These are phyloP conservation scores for Tylopilus balloui DNA, from an alignment of 768 basidiomycete species.

Conservation along the genomic window DNA sequence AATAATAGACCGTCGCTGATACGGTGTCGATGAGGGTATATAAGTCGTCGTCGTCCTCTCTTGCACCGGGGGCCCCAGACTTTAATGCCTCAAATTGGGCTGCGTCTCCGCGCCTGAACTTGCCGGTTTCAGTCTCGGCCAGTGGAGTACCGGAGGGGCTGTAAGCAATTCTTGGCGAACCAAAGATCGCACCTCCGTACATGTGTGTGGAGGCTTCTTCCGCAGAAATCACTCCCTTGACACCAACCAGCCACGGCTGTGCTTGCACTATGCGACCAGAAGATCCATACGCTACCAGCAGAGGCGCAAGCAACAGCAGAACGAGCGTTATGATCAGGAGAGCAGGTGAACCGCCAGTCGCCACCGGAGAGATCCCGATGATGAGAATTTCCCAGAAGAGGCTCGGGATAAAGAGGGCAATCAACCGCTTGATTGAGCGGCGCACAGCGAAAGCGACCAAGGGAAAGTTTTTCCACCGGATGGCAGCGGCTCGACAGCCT, in stretches of 20 bases:
- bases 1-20: conserved; percentile 24
- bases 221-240: conserved; percentile 24
- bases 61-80: background rate
- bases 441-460: conserved; percentile 11
- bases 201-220: conserved; percentile 15
- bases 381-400: conserved; percentile 1
- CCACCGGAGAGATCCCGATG: background rate
- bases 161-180: conserved; percentile 13
- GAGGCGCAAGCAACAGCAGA: conserved; percentile 14
- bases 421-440: conserved; percentile 10
- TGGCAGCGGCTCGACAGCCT: conserved; percentile 20
- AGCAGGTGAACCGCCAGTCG: background rate
- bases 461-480: conserved; percentile 26
- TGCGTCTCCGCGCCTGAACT: conserved; percentile 16
- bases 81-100: conserved; percentile 6
- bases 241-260: conserved; percentile 22
- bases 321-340: background rate
- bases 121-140: conserved; percentile 1
- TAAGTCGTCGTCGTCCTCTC: conserved; percentile 6
- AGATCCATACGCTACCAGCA: conserved; percentile 8
- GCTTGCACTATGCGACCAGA: conserved; percentile 17
- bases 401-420: background rate
- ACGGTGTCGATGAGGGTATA: conserved; percentile 24
- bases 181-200: conserved; percentile 11
- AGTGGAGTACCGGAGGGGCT: conserved; percentile 17